A percentile compares a stretch with the other conserved stretches of the same genome.
These are phyloP conservation scores for Pythium sp. DNA, from an alignment of 352 stramenopile species.

Conservation along the genomic window DNA sequence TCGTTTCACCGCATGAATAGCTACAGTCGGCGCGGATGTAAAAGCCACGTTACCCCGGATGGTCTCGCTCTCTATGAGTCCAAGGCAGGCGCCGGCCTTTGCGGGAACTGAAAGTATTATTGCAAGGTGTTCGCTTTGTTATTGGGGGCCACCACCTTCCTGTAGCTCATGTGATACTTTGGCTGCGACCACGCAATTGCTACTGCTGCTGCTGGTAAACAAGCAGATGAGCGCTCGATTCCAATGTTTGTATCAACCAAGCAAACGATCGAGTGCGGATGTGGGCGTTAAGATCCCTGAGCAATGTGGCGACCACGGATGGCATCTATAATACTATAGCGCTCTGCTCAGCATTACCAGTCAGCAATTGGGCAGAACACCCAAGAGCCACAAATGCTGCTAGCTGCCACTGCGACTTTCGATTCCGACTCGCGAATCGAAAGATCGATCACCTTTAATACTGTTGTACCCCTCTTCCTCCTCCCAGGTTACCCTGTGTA, in stretches of 20 bases:
- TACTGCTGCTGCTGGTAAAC: background rate
- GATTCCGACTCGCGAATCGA: background rate
- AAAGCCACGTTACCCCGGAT: constrained; percentile 4
- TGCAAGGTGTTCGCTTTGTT: background rate
- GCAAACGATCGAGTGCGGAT: background rate
- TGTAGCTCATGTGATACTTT: background rate
- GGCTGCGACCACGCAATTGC: background rate
- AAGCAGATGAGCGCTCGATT: background rate
- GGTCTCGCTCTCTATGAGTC: background rate
- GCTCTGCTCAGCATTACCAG: background rate
- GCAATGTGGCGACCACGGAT: background rate
- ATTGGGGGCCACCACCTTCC: background rate
- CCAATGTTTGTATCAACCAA: background rate
- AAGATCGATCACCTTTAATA: background rate
- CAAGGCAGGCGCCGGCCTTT: background rate
- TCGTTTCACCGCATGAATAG: constrained; percentile 3
- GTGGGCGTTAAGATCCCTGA: background rate
- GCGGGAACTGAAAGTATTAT: background rate
- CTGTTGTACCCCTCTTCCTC: background rate
- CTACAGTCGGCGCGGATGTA: constrained; percentile 5
- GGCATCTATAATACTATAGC: background rate
- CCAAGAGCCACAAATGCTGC: background rate
- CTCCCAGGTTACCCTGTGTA: background rate
- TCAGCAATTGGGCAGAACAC: background rate
- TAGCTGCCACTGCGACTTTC: background rate